phyloP scores from a whole-genome alignment of 2,329 filamentous ascomycete species.

The Epicoccum nigrum region DNA sequence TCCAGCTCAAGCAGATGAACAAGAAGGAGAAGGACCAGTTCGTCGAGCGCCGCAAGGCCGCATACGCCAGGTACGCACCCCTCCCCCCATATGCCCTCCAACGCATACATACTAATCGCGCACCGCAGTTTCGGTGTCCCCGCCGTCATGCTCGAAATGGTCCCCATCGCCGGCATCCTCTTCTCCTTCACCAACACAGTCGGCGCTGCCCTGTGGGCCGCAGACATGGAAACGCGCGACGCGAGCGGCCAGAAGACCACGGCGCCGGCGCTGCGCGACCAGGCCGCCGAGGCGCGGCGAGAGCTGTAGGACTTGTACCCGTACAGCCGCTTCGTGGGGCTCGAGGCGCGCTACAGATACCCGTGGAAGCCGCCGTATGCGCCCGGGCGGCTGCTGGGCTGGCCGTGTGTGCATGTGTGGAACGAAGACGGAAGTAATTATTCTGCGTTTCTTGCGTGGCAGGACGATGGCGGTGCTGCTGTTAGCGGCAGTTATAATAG shows the following conservation, averaged over 20 bases:
- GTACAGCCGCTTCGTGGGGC: slow-evolving; percentile 1
- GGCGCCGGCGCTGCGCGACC: slow-evolving; percentile 44
- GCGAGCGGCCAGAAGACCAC: slow-evolving; percentile 34
- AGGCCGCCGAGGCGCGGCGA: slow-evolving; percentile 44
- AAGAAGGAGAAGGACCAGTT: slow-evolving; percentile 68
- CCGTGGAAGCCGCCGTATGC: slow-evolving; percentile 46
- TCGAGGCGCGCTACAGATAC: slow-evolving; percentile 31
- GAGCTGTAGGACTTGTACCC: slow-evolving; percentile 39
- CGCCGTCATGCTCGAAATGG: slow-evolving; percentile 80
- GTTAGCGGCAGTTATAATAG: background rate
- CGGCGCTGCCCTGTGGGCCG: slow-evolving; percentile 92
- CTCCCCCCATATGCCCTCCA: no score
- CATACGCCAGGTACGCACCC: slow-evolving; percentile 77
- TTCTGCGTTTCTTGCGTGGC: background rate
- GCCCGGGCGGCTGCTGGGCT: slow-evolving; percentile 39
- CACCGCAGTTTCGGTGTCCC: slow-evolving; percentile 67
- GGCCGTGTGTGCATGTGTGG: slow-evolving; percentile 31
- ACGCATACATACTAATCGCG: slow-evolving; percentile 5
- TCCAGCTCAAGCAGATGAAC: slow-evolving; percentile 87
- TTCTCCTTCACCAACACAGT: slow-evolving; percentile 93
- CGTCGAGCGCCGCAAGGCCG: slow-evolving; percentile 71
- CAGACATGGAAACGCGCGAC: slow-evolving; percentile 69
- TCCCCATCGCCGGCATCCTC: slow-evolving; percentile 80
- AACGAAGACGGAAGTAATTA: background rate
- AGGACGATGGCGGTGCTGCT: background rate